These are phyloP conservation scores for Hermanozyma aechmeae DNA, from an alignment of 805 yeast species.

Conservation along the genomic window DNA sequence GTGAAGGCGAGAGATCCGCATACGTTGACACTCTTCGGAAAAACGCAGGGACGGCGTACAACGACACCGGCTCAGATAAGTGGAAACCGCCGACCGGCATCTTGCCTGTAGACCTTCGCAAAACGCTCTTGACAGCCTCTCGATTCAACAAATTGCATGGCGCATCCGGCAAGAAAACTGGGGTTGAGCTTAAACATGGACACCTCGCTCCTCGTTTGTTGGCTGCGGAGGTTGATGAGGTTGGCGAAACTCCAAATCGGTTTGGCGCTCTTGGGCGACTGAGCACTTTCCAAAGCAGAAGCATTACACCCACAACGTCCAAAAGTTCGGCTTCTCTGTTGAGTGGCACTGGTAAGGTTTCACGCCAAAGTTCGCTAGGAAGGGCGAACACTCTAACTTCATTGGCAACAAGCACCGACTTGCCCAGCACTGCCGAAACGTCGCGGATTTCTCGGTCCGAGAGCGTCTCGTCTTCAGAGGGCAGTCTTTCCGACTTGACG, in stretches of 20 bases:
- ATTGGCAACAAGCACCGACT: constrained; percentile 5
- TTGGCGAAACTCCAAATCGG: constrained; percentile 5
- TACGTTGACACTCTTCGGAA: constrained; percentile 38
- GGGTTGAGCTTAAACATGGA: constrained; percentile 53
- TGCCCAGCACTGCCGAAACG: constrained; percentile 10
- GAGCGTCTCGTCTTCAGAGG: constrained; percentile 14
- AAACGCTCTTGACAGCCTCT: constrained; percentile 16
- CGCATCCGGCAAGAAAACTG: constrained; percentile 21
- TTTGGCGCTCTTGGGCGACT: constrained; percentile 8
- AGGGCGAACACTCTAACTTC: constrained; percentile 24
- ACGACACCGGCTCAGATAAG: constrained; percentile 35
- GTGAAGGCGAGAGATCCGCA: constrained; percentile 42
- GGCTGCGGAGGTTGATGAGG: constrained; percentile 68
- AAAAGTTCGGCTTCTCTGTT: constrained; percentile 17
- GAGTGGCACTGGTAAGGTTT: constrained; percentile 21
- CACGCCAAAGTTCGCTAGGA: constrained; percentile 20
- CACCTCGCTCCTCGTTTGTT: constrained; percentile 55
- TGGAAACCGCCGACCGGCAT: constrained; percentile 51
- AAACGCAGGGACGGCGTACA: constrained; percentile 40
- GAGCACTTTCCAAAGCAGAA: constrained; percentile 2
- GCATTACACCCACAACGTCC: neutral
- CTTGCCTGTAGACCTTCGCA: constrained; percentile 35
- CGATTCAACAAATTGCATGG: constrained; percentile 7
- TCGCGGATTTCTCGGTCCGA: constrained; percentile 9
- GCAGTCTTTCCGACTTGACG: constrained; percentile 18